Evolutionary conservation across 768 basidiomycete species (phyloP).

Genomic region (Leucosporidium yakuticum): DNA sequence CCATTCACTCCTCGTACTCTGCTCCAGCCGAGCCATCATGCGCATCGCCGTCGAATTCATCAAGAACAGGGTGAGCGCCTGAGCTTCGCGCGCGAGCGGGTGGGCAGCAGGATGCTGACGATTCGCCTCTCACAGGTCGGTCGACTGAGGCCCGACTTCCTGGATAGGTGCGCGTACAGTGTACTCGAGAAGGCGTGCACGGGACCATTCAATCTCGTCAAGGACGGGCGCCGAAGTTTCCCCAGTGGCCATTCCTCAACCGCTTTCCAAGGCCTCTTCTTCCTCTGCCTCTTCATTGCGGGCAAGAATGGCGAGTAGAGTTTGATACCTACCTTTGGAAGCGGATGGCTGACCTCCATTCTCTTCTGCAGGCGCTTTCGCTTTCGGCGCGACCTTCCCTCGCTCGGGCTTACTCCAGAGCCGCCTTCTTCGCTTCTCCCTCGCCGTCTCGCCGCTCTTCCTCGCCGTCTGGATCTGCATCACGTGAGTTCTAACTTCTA

Average conservation of each 20-base stretch:
- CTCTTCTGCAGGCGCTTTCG: constrained; percentile 13
- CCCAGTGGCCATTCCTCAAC: constrained; percentile 35
- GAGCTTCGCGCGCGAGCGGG: too few relatives aligned
- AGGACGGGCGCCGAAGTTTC: constrained; percentile 34
- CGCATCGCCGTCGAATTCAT: constrained; percentile 26
- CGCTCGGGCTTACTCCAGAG: constrained; percentile 28
- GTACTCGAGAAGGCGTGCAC: constrained; percentile 18
- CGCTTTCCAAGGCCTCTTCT: constrained; percentile 32
- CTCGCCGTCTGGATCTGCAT: constrained; percentile 24
- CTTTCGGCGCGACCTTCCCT: constrained; percentile 26
- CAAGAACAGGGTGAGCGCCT: constrained; percentile 13
- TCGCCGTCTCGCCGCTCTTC: constrained; percentile 31
- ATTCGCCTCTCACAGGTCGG: constrained; percentile 1
- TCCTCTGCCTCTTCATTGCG: constrained; percentile 32
- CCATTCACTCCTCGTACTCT: constrained; percentile 10
- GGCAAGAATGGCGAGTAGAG: constrained; percentile 29
- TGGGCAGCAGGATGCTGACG: too few relatives aligned
- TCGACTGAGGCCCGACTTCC: constrained; percentile 27
- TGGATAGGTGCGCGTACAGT: constrained; percentile 32
- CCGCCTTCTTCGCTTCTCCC: constrained; percentile 28
- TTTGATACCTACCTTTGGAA: too few relatives aligned
- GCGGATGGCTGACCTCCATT: too few relatives aligned
- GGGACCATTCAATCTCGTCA: constrained; percentile 15
- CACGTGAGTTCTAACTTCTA: constrained; percentile 27
- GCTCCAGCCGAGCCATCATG: background rate